Evolutionary conservation across 768 basidiomycete genomes (phyloP), one percentile per base, ranked within the genome.

Genomic region (Clathrus columnatus): DNA sequence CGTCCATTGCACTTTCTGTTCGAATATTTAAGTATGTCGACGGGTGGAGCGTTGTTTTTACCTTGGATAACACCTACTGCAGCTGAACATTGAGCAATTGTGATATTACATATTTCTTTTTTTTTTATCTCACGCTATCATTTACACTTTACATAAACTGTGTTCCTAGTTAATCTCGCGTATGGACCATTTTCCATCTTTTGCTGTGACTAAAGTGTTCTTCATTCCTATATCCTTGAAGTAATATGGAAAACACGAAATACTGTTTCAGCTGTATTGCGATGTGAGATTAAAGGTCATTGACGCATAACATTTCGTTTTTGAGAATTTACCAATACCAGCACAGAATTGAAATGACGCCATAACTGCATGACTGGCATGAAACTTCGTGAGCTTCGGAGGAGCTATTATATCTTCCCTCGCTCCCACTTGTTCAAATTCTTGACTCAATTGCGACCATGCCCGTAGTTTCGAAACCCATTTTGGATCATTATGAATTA

Each of bases 1-100:
- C 23, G 78, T 92, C 65, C 73, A 82, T 60, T 92, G 91, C 79
- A 79, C 82, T 50, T 73, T 93, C 70, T 93, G 91, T 79, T 81
- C 81, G 75, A 86, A 77, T 71, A 89, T 91, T 68, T 91, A 84
- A 85, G 28, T 24, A 52, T n/a, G 11, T 47, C 46, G 6, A 4
- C 46, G 18, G 20, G 41, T 42, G 41, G 14, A 42, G 41, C 41
- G 20, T 42, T 42, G 41, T 42, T 42, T n/a, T n/a, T n/a, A n/a
- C n/a, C n/a, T n/a, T n/a, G n/a, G n/a, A n/a, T n/a, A n/a, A n/a
- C n/a, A n/a, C n/a, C n/a, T n/a, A n/a, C n/a, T n/a, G n/a, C n/a
- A n/a, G n/a, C n/a, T n/a, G n/a, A 36, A n/a, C 36, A 11, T 36
- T 36, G 4, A 2, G n/a, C 14, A 11, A 8, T 11, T 36, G 36